These are phyloP conservation scores for Verticillium klebahnii DNA, from an alignment of 2,329 filamentous ascomycete species.

Conservation along the genomic window DNA sequence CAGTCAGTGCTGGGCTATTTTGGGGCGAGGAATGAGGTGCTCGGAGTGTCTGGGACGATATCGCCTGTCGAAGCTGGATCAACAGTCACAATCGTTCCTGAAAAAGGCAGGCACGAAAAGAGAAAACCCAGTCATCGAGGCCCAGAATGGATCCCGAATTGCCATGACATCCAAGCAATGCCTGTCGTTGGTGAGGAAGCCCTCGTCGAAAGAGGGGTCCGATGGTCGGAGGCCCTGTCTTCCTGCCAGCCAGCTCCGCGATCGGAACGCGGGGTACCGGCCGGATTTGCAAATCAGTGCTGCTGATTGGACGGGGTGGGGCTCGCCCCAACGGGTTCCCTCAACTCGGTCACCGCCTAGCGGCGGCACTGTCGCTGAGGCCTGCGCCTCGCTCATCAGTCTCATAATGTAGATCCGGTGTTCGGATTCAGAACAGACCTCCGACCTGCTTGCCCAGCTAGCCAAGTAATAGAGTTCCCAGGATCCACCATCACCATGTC, in stretches of 20 bases:
- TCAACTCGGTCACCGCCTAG: background rate
- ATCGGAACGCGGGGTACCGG: constrained; percentile 30
- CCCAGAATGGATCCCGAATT: background rate
- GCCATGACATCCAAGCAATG: background rate
- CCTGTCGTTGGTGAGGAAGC: background rate
- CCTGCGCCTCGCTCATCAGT: background rate
- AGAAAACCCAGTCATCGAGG: background rate
- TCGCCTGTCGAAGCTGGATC: background rate
- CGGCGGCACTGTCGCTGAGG: background rate
- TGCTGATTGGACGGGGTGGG: constrained; percentile 20
- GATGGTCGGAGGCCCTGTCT: constrained; percentile 24
- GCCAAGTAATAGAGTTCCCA: background rate
- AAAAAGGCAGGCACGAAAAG: background rate
- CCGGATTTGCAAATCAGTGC: constrained; percentile 23
- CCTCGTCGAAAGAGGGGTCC: constrained; percentile 12
- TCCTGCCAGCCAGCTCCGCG: constrained; percentile 19
- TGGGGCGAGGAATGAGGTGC: background rate
- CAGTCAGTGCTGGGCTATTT: background rate
- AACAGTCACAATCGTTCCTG: background rate
- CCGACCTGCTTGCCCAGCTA: background rate
- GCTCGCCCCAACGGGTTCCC: background rate
- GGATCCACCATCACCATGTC: background rate
- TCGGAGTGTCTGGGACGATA: background rate
- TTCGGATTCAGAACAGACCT: background rate
- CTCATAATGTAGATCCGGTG: background rate